phyloP scores from a whole-genome alignment of 2,329 filamentous ascomycete genomes.

The Cladophialophora exuberans region DNA sequence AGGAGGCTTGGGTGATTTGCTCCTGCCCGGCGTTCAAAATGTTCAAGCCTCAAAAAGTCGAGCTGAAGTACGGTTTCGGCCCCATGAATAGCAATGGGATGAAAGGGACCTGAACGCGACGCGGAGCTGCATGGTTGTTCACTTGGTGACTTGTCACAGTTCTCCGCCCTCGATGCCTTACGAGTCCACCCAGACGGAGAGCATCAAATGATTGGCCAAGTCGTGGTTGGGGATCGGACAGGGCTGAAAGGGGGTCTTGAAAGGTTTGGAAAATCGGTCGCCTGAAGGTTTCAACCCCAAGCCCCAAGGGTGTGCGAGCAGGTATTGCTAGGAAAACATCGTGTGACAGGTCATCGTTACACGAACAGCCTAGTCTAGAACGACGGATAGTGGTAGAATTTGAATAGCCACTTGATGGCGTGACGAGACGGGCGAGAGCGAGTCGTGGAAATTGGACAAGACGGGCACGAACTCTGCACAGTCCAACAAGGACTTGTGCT shows the following conservation, averaged over 20 bases:
- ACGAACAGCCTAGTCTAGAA: too few species aligned
- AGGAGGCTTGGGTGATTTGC: too few species aligned
- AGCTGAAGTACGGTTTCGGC: not conserved
- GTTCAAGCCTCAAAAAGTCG: slow-evolving; percentile 1
- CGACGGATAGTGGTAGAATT: not conserved
- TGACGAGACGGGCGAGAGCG: not conserved
- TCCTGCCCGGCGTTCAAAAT: too few species aligned
- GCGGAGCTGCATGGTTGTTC: slow-evolving; percentile 7
- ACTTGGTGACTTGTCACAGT: not conserved
- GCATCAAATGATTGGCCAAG: slow-evolving; percentile 3
- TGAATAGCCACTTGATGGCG: not conserved
- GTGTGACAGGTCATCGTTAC: too few species aligned
- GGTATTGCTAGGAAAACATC: too few species aligned
- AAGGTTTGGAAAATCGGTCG: not conserved
- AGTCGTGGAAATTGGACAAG: slow-evolving; percentile 3
- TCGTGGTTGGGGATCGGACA: not conserved
- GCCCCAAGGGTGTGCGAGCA: not conserved
- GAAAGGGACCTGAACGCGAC: too few species aligned
- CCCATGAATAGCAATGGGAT: not conserved
- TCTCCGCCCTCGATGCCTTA: too few species aligned
- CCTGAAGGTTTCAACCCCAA: slow-evolving; percentile 4
- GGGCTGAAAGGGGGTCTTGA: slow-evolving; percentile 4
- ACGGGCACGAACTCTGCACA: too few species aligned
- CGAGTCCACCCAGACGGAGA: not conserved
- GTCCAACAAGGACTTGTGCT: too few species aligned